Conservation (phyloP, 140 eudicot species). For the Senecio squalidus region DNA sequence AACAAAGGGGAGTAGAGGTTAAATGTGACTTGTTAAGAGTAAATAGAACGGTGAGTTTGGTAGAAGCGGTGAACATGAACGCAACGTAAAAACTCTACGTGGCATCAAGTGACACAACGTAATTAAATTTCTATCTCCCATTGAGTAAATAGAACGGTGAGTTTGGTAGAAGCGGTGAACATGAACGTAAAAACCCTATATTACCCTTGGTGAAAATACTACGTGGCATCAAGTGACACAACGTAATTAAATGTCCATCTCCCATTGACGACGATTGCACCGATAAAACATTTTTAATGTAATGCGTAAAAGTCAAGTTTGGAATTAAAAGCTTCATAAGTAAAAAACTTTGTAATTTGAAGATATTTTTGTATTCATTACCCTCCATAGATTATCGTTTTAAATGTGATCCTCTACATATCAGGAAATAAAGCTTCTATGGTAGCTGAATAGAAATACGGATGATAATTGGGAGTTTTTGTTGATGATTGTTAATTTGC, state of each 20-base stretch:
- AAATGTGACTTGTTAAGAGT: background rate
- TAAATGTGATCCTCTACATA: too few species aligned
- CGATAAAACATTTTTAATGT: too few species aligned
- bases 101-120: background rate
- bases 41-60: background rate
- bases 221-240: background rate
- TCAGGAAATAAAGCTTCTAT: too few species aligned
- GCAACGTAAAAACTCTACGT: background rate
- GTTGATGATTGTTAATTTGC: too few species aligned
- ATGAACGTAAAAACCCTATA: background rate
- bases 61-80: background rate
- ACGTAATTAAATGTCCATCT: background rate
- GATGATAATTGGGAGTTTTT: too few species aligned
- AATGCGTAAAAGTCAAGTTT: too few species aligned
- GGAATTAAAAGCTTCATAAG: too few species aligned
- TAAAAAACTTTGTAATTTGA: too few species aligned
- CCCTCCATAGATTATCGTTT: too few species aligned
- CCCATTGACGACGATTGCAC: background rate
- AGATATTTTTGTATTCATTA: too few species aligned
- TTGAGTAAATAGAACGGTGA: too few species aligned
- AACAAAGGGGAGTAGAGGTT: background rate
- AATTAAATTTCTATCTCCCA: background rate
- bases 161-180: background rate
- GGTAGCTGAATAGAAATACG: too few species aligned
- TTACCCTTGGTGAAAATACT: background rate